These are phyloP conservation scores for Pseudogymnoascus sp. DNA, from an alignment of 2,329 filamentous ascomycete species.

Conservation along the genomic window DNA sequence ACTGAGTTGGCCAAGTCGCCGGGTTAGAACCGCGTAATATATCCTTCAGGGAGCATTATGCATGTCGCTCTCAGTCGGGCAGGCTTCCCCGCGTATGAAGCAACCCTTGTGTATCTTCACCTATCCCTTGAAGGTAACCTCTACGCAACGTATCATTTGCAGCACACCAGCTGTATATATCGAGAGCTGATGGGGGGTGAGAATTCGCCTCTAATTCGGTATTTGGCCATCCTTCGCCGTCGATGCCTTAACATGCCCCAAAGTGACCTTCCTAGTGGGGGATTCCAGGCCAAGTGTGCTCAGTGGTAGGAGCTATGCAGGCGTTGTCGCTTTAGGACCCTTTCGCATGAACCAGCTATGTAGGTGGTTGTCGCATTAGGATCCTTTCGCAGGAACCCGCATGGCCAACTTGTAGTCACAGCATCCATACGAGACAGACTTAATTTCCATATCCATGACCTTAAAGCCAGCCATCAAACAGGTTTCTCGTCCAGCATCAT, in stretches of 20 bases:
- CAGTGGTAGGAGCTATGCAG: neutral
- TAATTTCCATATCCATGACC: neutral
- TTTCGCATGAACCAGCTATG: no score
- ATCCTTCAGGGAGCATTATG: neutral
- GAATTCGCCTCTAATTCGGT: neutral
- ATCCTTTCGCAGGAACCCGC: neutral
- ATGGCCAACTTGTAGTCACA: neutral
- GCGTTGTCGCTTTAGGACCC: neutral
- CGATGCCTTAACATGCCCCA: neutral
- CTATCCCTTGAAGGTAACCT: neutral
- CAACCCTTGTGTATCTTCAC: neutral
- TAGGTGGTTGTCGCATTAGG: neutral
- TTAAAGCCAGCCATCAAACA: neutral
- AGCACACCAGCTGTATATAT: neutral
- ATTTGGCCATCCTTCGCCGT: neutral
- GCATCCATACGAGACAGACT: neutral
- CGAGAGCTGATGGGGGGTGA: neutral
- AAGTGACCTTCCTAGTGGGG: neutral
- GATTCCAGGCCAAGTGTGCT: no score
- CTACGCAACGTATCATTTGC: neutral
- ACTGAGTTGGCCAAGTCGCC: neutral
- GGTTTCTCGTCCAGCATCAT: slow-evolving; percentile 4
- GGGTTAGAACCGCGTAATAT: neutral
- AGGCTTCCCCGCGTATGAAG: neutral
- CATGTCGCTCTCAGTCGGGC: neutral